Conservation (phyloP, 2,329 filamentous ascomycete genomes). For the Beauveria rudraprayagi region DNA sequence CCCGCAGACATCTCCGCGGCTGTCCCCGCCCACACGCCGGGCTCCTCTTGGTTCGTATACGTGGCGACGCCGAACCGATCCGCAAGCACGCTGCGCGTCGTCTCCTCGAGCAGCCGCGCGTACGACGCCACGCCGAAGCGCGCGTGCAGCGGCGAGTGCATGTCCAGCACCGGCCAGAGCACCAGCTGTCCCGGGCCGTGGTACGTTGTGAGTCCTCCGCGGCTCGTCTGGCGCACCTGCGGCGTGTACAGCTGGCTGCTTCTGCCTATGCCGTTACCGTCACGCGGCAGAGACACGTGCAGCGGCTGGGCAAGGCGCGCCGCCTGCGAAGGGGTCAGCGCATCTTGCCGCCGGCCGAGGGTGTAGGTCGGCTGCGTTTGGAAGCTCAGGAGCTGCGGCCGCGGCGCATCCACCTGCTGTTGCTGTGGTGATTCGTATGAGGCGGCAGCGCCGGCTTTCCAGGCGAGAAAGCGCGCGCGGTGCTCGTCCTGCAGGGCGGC, state of each 20-base stretch:
- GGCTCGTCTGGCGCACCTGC: conserved; percentile 61
- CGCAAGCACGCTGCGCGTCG: conserved; percentile 58
- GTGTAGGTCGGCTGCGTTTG: conserved; percentile 80
- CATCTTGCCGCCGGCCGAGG: conserved; percentile 70
- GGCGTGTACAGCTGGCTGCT: conserved; percentile 33
- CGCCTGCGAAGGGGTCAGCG: conserved; percentile 38
- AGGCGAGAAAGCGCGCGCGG: conserved; percentile 26
- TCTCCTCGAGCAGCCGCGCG: conserved; percentile 68
- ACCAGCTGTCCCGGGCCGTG: conserved; percentile 91
- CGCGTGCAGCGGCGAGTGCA: conserved; percentile 50
- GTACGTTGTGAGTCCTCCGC: conserved; percentile 88
- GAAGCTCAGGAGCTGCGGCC: conserved; percentile 72
- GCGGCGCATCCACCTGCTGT: conserved; percentile 31
- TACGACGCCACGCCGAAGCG: conserved; percentile 65
- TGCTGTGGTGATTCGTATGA: conserved; percentile 11
- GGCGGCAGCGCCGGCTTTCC: conserved; percentile 26
- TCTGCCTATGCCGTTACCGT: conserved; percentile 21
- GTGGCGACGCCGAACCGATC: conserved; percentile 50
- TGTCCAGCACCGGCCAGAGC: conserved; percentile 84
- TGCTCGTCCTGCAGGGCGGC: conserved; percentile 25
- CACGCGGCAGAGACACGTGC: conserved; percentile 19
- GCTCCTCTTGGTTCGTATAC: conserved; percentile 58
- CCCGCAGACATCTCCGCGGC: background rate
- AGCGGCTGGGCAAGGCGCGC: conserved; percentile 36
- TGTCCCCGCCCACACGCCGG: conserved; percentile 70